Percentiles rank a stretch among this genome's conserved stretches.
Evolutionary conservation across 768 basidiomycete species (phyloP).

Genomic region (Lentinula sp.): DNA sequence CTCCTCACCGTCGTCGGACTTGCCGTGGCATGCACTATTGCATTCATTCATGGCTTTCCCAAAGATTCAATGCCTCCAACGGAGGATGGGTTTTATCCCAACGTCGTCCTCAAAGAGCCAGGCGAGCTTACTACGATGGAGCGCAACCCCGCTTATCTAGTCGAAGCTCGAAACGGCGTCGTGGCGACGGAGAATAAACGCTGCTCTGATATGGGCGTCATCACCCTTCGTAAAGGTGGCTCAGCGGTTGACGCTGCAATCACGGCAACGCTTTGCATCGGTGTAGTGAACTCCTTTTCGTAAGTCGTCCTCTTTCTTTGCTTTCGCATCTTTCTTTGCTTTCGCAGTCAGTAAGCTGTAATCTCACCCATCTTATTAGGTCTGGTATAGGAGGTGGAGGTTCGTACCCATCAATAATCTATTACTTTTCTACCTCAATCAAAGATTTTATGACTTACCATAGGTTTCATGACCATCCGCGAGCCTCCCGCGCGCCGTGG

Average conservation of each 20-base stretch:
- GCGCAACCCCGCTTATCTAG: conserved; percentile 38
- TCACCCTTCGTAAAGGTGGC: conserved; percentile 52
- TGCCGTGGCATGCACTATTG: no score
- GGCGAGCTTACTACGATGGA: neutral
- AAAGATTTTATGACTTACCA: neutral
- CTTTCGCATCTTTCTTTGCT: neutral
- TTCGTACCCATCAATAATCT: neutral
- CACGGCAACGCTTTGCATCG: conserved; percentile 48
- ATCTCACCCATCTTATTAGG: conserved; percentile 14
- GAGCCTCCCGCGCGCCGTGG: conserved; percentile 29
- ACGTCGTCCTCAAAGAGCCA: neutral
- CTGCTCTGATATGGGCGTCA: conserved; percentile 59
- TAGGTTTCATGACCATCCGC: conserved; percentile 48
- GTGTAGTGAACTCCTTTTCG: conserved; percentile 62
- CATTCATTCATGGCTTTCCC: no score
- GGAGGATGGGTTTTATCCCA: neutral
- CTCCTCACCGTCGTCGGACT: no score
- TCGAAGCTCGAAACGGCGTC: conserved; percentile 49
- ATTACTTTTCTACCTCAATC: neutral
- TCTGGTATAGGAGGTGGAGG: conserved; percentile 56
- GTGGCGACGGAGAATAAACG: conserved; percentile 62
- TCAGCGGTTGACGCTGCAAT: conserved; percentile 66
- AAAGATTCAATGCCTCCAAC: no score
- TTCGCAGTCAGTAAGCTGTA: neutral
- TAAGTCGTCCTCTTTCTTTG: conserved; percentile 20